A percentile compares a stretch with the other conserved stretches of the same genome.
phyloP scores from a whole-genome alignment of 169 alveolate genomes.

The Miamiensis avidus region DNA sequence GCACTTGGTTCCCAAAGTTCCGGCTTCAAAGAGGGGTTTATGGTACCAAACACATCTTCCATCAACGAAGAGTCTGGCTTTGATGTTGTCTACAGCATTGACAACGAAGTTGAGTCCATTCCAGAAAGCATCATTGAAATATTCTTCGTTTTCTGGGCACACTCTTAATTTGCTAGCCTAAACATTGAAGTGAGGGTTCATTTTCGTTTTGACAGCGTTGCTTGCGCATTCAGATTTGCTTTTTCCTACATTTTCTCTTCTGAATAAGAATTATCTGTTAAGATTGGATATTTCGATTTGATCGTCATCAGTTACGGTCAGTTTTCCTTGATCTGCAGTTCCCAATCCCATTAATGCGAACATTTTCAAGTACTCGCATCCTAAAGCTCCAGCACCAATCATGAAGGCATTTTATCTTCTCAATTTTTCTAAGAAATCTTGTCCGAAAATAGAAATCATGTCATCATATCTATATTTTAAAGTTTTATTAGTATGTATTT shows the following conservation, averaged over 20 bases:
- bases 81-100: conserved; percentile 96
- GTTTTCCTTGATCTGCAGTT: conserved; percentile 83
- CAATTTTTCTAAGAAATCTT: conserved; percentile 80
- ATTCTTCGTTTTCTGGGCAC: conserved; percentile 95
- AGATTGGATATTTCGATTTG: conserved; percentile 96
- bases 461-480: conserved; percentile 94
- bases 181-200: conserved; percentile 87
- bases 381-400: conserved; percentile 99
- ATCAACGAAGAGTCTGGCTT: conserved; percentile 98
- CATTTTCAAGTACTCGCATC: conserved; percentile 97
- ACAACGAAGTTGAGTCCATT: conserved; percentile 91
- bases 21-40: conserved; percentile 98
- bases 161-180: conserved; percentile 73
- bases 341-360: conserved; percentile 97
- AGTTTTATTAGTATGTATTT: too few species aligned
- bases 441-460: conserved; percentile 90
- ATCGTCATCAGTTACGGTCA: conserved; percentile 98
- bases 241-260: conserved; percentile 83
- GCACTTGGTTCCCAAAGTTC: conserved; percentile 99
- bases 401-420: conserved; percentile 79
- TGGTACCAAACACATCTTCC: conserved; percentile 97
- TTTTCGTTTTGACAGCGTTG: conserved; percentile 79
- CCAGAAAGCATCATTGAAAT: conserved; percentile 98
- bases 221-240: conserved; percentile 70
- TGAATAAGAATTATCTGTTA: conserved; percentile 97